Base-by-base conservation (phyloP, 306 rosid genomes). In the Gastrolobium villosum region DNA sequence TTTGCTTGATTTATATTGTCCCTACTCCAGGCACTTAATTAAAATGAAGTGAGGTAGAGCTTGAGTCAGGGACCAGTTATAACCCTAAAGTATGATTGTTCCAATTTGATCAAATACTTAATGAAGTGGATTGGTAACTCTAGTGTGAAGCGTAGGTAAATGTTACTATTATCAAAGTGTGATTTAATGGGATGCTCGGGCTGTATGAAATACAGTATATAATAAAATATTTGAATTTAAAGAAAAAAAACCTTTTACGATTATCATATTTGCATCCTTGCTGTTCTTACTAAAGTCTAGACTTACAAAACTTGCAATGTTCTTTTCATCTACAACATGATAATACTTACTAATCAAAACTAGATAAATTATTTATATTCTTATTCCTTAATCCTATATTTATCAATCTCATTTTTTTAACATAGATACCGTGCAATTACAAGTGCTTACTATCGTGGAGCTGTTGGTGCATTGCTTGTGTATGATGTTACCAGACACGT, bases 401-500 rank as follows among this genome's bases (percentile, higher is more conserved):
- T 45, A 45, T 44, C 6, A 31, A 41, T 76, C 54, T 82, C 70
- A n/a, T 62, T 48, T 70, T 13, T 43, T 68, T 35, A 34, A 32
- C 41, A 15, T 75, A 91, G 97, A 85, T 92, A 92, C 61, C 88
- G 97, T 5, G 97, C 97, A 39, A 90, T 92, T 43, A 92, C 97
- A 40, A 92, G 94, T 76, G 97, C 97, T 14, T 92, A 92, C 48
- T 92, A 92, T 52, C 63, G 97, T 20, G 97, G 97, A 82, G 97
- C 97, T 4, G 94, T 90, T 8, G 97, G 97, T 30, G 97, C 97
- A 32, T 82, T 92, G 82, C 79, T 92, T 26, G 97, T 92, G 57
- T 92, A 92, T 68, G 97, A 92, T 70, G 87, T 88, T 30, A 90
- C 91, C 3, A 80, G 94, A 59, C 91, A 90, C 15, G 85, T 87